These are phyloP conservation scores for Verruconis gallopava DNA, from an alignment of 2,329 filamentous ascomycete species.

Conservation along the genomic window DNA sequence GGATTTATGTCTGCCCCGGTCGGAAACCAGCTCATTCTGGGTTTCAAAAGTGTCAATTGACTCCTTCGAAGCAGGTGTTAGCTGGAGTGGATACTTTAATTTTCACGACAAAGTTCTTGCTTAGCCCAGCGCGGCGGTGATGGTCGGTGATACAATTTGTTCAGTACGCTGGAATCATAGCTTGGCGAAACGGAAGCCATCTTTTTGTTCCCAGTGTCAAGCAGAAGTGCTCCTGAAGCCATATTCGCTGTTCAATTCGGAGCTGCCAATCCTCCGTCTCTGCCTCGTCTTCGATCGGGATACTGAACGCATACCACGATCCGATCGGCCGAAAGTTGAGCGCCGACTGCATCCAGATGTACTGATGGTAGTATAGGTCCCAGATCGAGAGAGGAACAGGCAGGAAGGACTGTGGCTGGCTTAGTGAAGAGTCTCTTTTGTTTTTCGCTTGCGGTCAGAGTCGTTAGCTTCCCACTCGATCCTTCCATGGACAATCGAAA, in stretches of 20 bases:
- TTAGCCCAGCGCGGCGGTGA: too few relatives aligned
- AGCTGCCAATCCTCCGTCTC: conserved; percentile 5
- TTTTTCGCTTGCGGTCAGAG: too few relatives aligned
- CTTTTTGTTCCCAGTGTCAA: conserved; percentile 1
- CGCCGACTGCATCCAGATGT: conserved; percentile 6
- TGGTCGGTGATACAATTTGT: too few relatives aligned
- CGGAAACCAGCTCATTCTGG: conserved; percentile 22
- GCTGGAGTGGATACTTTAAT: too few relatives aligned
- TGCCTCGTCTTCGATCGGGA: conserved; percentile 3
- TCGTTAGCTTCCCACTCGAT: too few relatives aligned
- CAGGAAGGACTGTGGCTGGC: neutral
- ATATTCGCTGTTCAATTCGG: conserved; percentile 7
- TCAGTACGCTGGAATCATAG: neutral
- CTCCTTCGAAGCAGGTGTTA: too few relatives aligned
- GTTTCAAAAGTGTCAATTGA: too few relatives aligned
- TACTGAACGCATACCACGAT: conserved; percentile 6
- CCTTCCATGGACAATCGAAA: neutral
- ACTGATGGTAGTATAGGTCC: conserved; percentile 8
- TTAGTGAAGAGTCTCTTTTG: too few relatives aligned
- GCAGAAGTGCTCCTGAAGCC: conserved; percentile 8
- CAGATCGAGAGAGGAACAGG: neutral
- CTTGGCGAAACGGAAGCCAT: conserved; percentile 6
- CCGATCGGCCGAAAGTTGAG: conserved; percentile 4
- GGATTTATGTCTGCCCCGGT: conserved; percentile 35
- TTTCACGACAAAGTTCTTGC: too few relatives aligned